These are phyloP conservation scores for Coelastrella sp. DNA, from an alignment of 139 green algal species.

Conservation along the genomic window DNA sequence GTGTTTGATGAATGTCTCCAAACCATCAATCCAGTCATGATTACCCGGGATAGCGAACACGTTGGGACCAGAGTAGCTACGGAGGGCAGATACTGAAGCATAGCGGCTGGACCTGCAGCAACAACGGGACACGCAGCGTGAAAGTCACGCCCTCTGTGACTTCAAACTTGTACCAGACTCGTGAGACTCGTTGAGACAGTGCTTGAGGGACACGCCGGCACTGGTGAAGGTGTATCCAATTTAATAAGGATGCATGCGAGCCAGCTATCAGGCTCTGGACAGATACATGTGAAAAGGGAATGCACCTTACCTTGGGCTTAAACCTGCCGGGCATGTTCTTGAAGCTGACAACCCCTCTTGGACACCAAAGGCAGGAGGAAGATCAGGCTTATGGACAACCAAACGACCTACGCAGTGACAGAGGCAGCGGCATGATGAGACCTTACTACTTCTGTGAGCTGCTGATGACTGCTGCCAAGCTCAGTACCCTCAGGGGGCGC, in stretches of 20 bases:
- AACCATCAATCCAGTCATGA: conserved; percentile 86
- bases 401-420: conserved; percentile 63
- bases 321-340: conserved; percentile 39
- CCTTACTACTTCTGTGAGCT: too few relatives aligned
- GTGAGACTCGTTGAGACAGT: too few relatives aligned
- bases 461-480: too few relatives aligned
- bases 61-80: conserved; percentile 75
- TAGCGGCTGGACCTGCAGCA: conserved; percentile 37
- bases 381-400: conserved; percentile 87
- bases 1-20: conserved; percentile 86
- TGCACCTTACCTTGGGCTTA: conserved; percentile 43
- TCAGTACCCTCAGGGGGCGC: too few relatives aligned
- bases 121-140: not conserved
- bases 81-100: conserved; percentile 58
- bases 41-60: conserved; percentile 87
- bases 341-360: conserved; percentile 14
- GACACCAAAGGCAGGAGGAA: conserved; percentile 61
- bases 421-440: not conserved
- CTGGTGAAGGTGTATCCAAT: too few relatives aligned
- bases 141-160: too few relatives aligned
- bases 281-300: too few relatives aligned
- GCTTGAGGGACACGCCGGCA: too few relatives aligned
- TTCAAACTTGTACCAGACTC: too few relatives aligned
- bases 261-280: too few relatives aligned
- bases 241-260: too few relatives aligned